Conservation (phyloP, 2,329 filamentous ascomycete species). For the Teratosphaeria nubilosa region DNA sequence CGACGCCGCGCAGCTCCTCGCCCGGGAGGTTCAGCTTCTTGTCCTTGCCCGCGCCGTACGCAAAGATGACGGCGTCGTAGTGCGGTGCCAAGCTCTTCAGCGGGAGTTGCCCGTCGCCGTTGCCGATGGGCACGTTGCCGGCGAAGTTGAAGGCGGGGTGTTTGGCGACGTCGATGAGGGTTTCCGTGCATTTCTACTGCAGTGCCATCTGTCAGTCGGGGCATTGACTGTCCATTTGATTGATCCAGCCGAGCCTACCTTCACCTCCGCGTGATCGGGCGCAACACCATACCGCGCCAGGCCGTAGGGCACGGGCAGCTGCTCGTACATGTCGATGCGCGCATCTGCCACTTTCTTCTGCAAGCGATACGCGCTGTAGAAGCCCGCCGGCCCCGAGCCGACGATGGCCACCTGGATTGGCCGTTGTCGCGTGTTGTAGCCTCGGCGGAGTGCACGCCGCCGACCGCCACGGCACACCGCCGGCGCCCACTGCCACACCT, state of each 20-base stretch:
- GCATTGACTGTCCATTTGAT: neutral
- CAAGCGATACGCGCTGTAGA: constrained; percentile 83
- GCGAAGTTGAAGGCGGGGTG: constrained; percentile 81
- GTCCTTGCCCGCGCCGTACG: constrained; percentile 85
- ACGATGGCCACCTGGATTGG: constrained; percentile 79
- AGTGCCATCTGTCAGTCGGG: constrained; percentile 8
- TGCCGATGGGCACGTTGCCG: constrained; percentile 76
- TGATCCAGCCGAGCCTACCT: constrained; percentile 45
- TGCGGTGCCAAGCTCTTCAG: constrained; percentile 61
- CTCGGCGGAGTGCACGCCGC: neutral
- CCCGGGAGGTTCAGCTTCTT: constrained; percentile 68
- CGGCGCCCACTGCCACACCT: constrained; percentile 1
- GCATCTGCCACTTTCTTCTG: constrained; percentile 64
- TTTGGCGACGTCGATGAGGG: constrained; percentile 77
- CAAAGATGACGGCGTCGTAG: constrained; percentile 86
- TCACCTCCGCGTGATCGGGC: constrained; percentile 97
- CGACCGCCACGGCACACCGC: constrained; percentile 7
- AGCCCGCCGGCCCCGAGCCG: constrained; percentile 72
- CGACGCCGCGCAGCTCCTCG: constrained; percentile 66
- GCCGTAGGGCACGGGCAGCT: constrained; percentile 83
- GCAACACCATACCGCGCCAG: constrained; percentile 90
- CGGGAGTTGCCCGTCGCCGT: constrained; percentile 43
- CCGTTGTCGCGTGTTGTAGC: constrained; percentile 52
- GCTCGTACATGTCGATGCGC: constrained; percentile 90
- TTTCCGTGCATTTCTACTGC: constrained; percentile 80